phyloP scores from a whole-genome alignment of 2,329 filamentous ascomycete species.

The Colletotrichum incanum region DNA sequence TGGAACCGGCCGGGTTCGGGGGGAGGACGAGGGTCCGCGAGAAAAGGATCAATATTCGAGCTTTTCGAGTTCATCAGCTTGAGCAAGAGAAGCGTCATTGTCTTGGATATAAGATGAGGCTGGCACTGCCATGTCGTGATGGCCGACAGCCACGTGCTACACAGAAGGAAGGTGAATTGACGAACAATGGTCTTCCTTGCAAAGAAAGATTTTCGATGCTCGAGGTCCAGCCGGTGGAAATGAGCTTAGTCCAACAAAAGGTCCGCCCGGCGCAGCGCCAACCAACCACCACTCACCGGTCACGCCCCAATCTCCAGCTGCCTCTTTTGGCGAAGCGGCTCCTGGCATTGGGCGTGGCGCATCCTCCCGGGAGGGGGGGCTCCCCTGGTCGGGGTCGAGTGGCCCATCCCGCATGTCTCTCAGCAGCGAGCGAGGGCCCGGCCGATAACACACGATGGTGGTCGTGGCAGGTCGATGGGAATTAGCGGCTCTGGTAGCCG shows the following conservation, averaged over 20 bases:
- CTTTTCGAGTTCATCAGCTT: background rate
- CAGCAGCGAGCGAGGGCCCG: background rate
- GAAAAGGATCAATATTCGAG: background rate
- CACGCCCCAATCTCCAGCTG: constrained; percentile 29
- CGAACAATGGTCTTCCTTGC: background rate
- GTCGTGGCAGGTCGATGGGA: background rate
- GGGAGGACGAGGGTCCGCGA: background rate
- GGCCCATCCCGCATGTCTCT: constrained; percentile 10
- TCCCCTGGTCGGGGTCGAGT: constrained; percentile 1
- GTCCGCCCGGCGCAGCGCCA: background rate
- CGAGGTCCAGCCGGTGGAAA: constrained; percentile 3
- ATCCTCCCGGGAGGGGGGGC: background rate
- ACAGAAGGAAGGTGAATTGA: background rate
- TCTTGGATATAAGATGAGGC: constrained; percentile 8
- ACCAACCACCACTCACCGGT: constrained; percentile 11
- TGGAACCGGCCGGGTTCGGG: background rate
- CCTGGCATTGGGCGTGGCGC: constrained; percentile 1
- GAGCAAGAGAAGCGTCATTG: background rate
- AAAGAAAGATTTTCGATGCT: constrained; percentile 9
- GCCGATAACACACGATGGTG: background rate
- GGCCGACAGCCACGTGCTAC: constrained; percentile 4
- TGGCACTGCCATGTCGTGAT: background rate
- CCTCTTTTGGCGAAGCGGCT: constrained; percentile 41
- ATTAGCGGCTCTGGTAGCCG: background rate
- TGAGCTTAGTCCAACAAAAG: constrained; percentile 30